A percentile compares a stretch with the other conserved stretches of the same genome.
Conservation (phyloP, 192 early-diverging fungal genomes). For the Backusella parvicylindrica region DNA sequence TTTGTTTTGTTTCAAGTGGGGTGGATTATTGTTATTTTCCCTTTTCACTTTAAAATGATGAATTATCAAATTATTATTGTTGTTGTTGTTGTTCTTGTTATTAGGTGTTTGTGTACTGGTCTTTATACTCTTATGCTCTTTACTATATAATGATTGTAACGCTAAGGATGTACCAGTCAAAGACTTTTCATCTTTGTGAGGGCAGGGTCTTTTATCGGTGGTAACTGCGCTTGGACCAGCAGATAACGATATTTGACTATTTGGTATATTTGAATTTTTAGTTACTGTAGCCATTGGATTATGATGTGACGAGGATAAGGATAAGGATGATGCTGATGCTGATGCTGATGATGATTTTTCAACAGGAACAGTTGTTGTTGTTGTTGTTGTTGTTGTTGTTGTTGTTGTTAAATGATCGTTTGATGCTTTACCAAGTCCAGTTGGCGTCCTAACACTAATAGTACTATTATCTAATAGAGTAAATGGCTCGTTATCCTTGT, state of each 20-base stretch:
- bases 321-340: too few relatives aligned
- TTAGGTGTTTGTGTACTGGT: not conserved
- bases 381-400: too few relatives aligned
- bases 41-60: not conserved
- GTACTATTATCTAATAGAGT: not conserved
- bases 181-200: not conserved
- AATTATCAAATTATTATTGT: too few relatives aligned
- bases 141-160: too few relatives aligned
- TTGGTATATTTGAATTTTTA: not conserved
- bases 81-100: not conserved
- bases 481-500: not conserved
- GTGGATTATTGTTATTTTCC: not conserved
- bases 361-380: too few relatives aligned
- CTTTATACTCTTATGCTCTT: not conserved
- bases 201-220: not conserved
- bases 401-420: not conserved
- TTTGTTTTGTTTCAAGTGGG: not conserved
- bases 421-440: too few relatives aligned
- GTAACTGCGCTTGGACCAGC: not conserved
- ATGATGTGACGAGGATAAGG: too few relatives aligned
- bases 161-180: too few relatives aligned
- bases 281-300: not conserved
- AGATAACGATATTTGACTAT: not conserved
- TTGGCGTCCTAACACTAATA: not conserved
- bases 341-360: too few relatives aligned